Percentiles rank a stretch among this genome's conserved stretches.
Conservation (phyloP, 2,329 filamentous ascomycete species). For the Leptosphaerulina australis region DNA sequence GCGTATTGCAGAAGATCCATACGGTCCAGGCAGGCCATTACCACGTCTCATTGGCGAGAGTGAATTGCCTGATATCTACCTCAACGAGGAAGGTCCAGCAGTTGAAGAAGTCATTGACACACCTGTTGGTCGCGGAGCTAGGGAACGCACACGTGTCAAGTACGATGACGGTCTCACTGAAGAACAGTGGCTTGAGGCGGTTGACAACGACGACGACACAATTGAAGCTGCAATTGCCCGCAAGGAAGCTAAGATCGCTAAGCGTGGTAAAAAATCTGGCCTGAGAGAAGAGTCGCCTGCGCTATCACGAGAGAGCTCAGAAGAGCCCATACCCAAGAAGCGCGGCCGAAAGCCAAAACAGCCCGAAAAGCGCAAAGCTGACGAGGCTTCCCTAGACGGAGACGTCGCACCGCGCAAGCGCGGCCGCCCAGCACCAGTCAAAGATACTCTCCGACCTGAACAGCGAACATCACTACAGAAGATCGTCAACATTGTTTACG, state of each 20-base stretch:
- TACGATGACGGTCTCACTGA: slow-evolving; percentile 98
- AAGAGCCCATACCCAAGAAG: slow-evolving; percentile 76
- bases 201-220: slow-evolving; percentile 93
- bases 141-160: slow-evolving; percentile 90
- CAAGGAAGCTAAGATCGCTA: slow-evolving; percentile 84
- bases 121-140: slow-evolving; percentile 79
- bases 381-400: slow-evolving; percentile 67
- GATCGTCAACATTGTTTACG: slow-evolving; percentile 77
- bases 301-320: slow-evolving; percentile 81
- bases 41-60: slow-evolving; percentile 84
- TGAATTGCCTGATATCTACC: slow-evolving; percentile 92
- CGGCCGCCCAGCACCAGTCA: slow-evolving; percentile 66
- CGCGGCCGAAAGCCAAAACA: slow-evolving; percentile 76
- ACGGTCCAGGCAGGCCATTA: slow-evolving; percentile 72
- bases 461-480: slow-evolving; percentile 80
- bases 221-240: slow-evolving; percentile 91
- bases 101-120: slow-evolving; percentile 79
- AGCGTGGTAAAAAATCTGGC: slow-evolving; percentile 70
- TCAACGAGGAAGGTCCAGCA: slow-evolving; percentile 82
- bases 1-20: slow-evolving; percentile 67
- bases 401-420: slow-evolving; percentile 71
- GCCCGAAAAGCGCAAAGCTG: slow-evolving; percentile 86
- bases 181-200: slow-evolving; percentile 98
- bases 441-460: slow-evolving; percentile 70
- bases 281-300: slow-evolving; percentile 73